Evolutionary conservation across 805 yeast species (phyloP), one percentile per base, ranked within the genome.

Genomic region (Cyberlindnera samutprakarnensis): DNA sequence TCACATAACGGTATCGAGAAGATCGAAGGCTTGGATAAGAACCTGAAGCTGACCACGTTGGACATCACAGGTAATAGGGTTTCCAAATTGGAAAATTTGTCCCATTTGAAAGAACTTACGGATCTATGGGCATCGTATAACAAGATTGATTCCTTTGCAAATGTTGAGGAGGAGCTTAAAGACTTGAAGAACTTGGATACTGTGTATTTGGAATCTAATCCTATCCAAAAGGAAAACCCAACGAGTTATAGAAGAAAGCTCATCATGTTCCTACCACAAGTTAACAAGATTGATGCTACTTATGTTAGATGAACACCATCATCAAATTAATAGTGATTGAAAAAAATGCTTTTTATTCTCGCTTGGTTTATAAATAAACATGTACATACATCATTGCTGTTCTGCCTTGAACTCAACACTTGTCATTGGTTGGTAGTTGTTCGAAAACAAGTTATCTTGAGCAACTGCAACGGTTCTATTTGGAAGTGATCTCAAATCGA

Each of bases 121-220:
- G 99, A 92, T 56, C 63, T 92, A 33, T 92, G 99, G 98, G 86
- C 94, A 17, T 82, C 95, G 0, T 72, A 74, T 48, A 92, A 90
- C 56, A 56, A 71, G 46, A 55, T 92, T 15, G 69, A 72, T 21
- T 64, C 73, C 25, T 88, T 83, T 56, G 75, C 77, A 21, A 78
- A 85, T 31, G 60, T 92, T 28, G 77, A 74, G 31, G 54, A 68
- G 14, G 78, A 85, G 51, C 66, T 92, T 38, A 74, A 76, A 11
- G 61, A 62, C 24, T 61, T 85, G 31, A 70, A 74, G 2, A 62
- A 70, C 6, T 62, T 92, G 32, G 94, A 86, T 31, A 86, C 95
- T 0, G 95, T 92, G 5, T 92, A 92, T 53, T 75, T 92, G 42
- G 98, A 92, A 58, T 90, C 92, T 7, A 90, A 90, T 51, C 97